These are phyloP conservation scores for Starmera amethionina DNA, from an alignment of 805 yeast species.

Conservation along the genomic window DNA sequence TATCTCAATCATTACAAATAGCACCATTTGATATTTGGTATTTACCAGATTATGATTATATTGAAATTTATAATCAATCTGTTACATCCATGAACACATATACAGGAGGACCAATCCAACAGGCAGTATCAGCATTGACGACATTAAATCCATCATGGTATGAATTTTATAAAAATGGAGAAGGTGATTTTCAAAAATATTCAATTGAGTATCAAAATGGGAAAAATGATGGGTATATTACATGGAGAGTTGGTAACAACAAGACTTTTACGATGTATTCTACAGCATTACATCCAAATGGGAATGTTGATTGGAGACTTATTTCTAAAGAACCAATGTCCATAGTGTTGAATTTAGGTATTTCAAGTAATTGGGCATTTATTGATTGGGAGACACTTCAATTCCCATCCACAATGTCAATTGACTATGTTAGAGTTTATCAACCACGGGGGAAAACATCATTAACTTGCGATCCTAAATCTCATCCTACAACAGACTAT, in stretches of 20 bases:
- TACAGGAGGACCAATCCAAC: slow-evolving; percentile 42
- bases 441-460: slow-evolving; percentile 33
- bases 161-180: slow-evolving; percentile 21
- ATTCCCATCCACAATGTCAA: slow-evolving; percentile 32
- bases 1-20: slow-evolving; percentile 39
- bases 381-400: slow-evolving; percentile 36
- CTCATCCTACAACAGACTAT: slow-evolving; percentile 35
- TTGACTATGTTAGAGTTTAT: slow-evolving; percentile 39
- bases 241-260: slow-evolving; percentile 36
- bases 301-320: slow-evolving; percentile 39
- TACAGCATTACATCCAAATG: slow-evolving; percentile 36
- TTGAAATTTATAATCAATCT: slow-evolving; percentile 30
- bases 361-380: slow-evolving; percentile 40
- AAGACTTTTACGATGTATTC: slow-evolving; percentile 37
- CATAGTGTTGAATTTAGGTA: slow-evolving; percentile 36
- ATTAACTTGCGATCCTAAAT: slow-evolving; percentile 39
- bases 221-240: slow-evolving; percentile 26
- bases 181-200: slow-evolving; percentile 28
- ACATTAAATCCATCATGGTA: slow-evolving; percentile 40
- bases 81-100: slow-evolving; percentile 35
- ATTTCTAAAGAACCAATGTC: slow-evolving; percentile 43
- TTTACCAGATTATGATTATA: slow-evolving; percentile 37
- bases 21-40: slow-evolving; percentile 48
- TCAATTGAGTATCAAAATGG: slow-evolving; percentile 31
- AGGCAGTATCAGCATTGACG: slow-evolving; percentile 40